phyloP scores from a whole-genome alignment of 768 basidiomycete genomes.

The Crucibulum laeve region DNA sequence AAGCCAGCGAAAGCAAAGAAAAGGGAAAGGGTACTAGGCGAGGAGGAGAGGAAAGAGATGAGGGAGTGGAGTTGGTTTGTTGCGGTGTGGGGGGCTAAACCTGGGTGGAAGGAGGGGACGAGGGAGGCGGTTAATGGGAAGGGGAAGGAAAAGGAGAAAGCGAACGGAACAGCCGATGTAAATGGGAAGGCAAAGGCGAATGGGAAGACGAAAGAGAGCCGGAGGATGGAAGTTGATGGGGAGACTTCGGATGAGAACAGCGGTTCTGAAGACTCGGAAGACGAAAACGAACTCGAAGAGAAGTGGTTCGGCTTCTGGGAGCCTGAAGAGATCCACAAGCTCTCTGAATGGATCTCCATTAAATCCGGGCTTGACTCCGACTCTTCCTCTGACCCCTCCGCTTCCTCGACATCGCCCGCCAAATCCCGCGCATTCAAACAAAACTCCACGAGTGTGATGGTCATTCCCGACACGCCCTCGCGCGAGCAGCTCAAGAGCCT shows the following conservation, averaged over 20 bases:
- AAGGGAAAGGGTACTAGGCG: constrained; percentile 32
- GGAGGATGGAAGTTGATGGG: constrained; percentile 10
- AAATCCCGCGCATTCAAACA: constrained; percentile 6
- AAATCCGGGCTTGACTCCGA: constrained; percentile 39
- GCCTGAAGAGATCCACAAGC: constrained; percentile 55
- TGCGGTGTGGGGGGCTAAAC: constrained; percentile 66
- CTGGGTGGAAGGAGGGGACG: constrained; percentile 11
- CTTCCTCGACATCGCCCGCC: constrained; percentile 10
- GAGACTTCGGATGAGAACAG: constrained; percentile 13
- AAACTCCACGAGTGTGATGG: constrained; percentile 4
- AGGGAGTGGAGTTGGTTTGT: constrained; percentile 74
- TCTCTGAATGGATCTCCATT: constrained; percentile 61
- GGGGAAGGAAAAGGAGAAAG: background rate
- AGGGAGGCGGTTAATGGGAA: background rate
- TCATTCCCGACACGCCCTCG: constrained; percentile 4
- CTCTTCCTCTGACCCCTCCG: constrained; percentile 10
- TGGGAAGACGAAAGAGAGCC: background rate
- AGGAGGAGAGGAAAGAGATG: constrained; percentile 48
- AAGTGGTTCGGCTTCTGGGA: constrained; percentile 80
- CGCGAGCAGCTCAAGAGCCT: constrained; percentile 33
- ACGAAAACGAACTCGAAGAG: constrained; percentile 36
- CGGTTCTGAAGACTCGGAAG: no score
- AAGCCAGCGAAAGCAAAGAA: constrained; percentile 35
- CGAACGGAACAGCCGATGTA: background rate
- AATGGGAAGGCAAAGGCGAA: background rate